A percentile compares a stretch with the other conserved stretches of the same genome.
Evolutionary conservation across 2,329 filamentous ascomycete genomes (phyloP).

Genomic region (Aureobasidium zeae): DNA sequence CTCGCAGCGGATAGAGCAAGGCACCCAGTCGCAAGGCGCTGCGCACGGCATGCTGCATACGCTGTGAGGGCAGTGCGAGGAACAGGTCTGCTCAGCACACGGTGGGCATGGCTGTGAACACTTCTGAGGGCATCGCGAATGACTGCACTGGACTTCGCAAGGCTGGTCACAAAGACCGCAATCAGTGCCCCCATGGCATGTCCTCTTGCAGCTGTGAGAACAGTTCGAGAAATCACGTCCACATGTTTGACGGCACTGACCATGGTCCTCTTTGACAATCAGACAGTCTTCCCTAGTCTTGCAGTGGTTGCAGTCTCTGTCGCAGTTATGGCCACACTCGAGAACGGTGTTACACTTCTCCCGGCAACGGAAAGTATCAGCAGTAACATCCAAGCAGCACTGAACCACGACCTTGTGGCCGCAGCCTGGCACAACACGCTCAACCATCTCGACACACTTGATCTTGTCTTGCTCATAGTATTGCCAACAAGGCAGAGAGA

Average conservation of each 20-base stretch:
- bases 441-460: slow-evolving; percentile 40
- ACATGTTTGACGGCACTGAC: slow-evolving; percentile 42
- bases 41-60: slow-evolving; percentile 38
- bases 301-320: slow-evolving; percentile 42
- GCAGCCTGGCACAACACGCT: slow-evolving; percentile 46
- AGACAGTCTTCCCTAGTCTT: slow-evolving; percentile 28
- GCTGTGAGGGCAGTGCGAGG: slow-evolving; percentile 32
- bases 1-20: slow-evolving; percentile 53
- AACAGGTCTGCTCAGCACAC: slow-evolving; percentile 30
- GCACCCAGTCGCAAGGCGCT: slow-evolving; percentile 59
- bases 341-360: slow-evolving; percentile 39
- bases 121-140: slow-evolving; percentile 45
- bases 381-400: slow-evolving; percentile 43
- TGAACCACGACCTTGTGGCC: slow-evolving; percentile 42
- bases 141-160: slow-evolving; percentile 50
- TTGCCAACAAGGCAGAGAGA: slow-evolving; percentile 22
- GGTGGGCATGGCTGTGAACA: slow-evolving; percentile 55
- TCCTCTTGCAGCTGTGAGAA: slow-evolving; percentile 42
- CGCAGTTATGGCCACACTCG: slow-evolving; percentile 52
- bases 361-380: slow-evolving; percentile 38
- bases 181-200: slow-evolving; percentile 43
- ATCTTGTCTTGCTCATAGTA: slow-evolving; percentile 39
- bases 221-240: slow-evolving; percentile 46
- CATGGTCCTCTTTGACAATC: slow-evolving; percentile 35
- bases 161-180: slow-evolving; percentile 41